phyloP scores from a whole-genome alignment of 208 protist species.

The Acanthamoeba lenticulata region DNA sequence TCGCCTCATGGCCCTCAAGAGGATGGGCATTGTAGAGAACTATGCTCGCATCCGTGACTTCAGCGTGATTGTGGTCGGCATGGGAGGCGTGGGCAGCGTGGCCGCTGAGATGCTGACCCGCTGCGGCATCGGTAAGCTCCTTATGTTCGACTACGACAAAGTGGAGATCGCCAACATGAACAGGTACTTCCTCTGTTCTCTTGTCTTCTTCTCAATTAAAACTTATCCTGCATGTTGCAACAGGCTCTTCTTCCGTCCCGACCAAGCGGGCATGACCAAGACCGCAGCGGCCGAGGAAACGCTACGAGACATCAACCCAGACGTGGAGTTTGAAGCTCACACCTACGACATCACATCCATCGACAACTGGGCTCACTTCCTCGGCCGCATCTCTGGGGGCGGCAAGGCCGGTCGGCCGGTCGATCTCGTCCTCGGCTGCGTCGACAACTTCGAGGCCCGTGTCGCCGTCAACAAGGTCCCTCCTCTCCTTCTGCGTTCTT shows the following conservation, averaged over 20 bases:
- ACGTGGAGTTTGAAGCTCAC: slow-evolving; percentile 93
- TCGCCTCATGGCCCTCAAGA: slow-evolving; percentile 95
- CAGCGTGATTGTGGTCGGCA: slow-evolving; percentile 93
- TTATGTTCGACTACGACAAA: slow-evolving; percentile 98
- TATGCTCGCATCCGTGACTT: slow-evolving; percentile 95
- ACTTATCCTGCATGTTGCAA: not conserved
- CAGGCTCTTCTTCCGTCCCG: slow-evolving; percentile 94
- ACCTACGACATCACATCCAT: slow-evolving; percentile 94
- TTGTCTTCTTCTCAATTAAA: not conserved
- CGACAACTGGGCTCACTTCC: slow-evolving; percentile 93
- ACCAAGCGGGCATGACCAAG: slow-evolving; percentile 95
- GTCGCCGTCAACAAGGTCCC: slow-evolving; percentile 93
- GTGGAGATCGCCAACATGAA: slow-evolving; percentile 99
- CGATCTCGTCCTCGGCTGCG: slow-evolving; percentile 94
- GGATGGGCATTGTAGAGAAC: slow-evolving; percentile 97
- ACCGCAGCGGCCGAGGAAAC: slow-evolving; percentile 91
- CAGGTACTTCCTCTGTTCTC: slow-evolving; percentile 64
- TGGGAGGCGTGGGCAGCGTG: slow-evolving; percentile 96
- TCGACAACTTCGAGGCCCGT: slow-evolving; percentile 97
- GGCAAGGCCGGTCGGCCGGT: slow-evolving; percentile 82
- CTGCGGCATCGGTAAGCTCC: slow-evolving; percentile 97
- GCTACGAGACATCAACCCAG: slow-evolving; percentile 94
- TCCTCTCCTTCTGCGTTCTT: not conserved
- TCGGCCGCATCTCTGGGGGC: slow-evolving; percentile 83
- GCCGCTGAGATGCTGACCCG: slow-evolving; percentile 97